Conservation (phyloP, 148 eudicot genomes). For the Vaccinium macrocarpon region DNA sequence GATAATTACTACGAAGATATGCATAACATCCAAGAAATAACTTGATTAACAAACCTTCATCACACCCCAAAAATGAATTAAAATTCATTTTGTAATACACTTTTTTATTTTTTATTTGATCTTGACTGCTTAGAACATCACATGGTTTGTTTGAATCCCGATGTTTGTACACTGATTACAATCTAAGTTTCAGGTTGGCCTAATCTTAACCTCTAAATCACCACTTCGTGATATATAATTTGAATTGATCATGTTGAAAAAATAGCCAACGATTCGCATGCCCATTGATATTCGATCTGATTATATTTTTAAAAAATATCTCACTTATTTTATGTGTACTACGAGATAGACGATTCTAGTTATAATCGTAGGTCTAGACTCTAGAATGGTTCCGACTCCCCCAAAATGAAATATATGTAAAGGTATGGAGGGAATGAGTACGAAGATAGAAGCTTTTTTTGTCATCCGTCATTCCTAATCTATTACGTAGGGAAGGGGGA, state of each 20-base stretch:
- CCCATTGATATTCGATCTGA: too few species aligned
- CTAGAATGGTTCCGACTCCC: too few species aligned
- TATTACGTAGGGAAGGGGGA: too few species aligned
- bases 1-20: neutral
- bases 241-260: too few species aligned
- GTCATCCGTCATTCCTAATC: too few species aligned
- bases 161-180: too few species aligned
- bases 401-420: too few species aligned
- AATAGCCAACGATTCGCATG: neutral
- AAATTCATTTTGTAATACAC: neutral
- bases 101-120: neutral
- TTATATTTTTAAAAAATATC: too few species aligned
- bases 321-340: neutral
- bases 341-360: neutral
- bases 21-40: neutral
- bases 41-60: neutral
- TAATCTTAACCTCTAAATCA: too few species aligned
- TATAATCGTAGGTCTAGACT: neutral
- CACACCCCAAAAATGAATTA: neutral
- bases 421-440: neutral
- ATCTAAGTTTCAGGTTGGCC: too few species aligned
- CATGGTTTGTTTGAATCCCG: too few species aligned
- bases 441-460: neutral
- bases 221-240: too few species aligned
- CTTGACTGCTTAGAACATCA: neutral